A percentile compares a stretch with the other conserved stretches of the same genome.
phyloP scores from a whole-genome alignment of 345 rosid species.

The Salix exigua region DNA sequence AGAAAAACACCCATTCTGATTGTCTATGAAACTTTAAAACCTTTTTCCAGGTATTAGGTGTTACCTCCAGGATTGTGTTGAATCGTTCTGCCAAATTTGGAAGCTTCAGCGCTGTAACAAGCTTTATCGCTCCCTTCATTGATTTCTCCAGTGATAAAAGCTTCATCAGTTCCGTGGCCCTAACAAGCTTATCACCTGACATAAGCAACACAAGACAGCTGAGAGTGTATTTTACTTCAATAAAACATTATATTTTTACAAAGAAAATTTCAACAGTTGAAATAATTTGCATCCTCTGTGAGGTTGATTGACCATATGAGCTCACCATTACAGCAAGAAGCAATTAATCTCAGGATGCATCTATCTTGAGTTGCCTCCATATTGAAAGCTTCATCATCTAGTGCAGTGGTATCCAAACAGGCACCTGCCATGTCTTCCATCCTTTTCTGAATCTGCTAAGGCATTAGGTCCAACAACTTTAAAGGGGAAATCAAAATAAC shows the following conservation, averaged over 20 bases:
- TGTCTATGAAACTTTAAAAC: not conserved
- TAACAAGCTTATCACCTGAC: slow-evolving; percentile 76
- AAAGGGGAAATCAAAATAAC: not conserved
- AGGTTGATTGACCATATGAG: slow-evolving; percentile 3
- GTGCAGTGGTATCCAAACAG: slow-evolving; percentile 51
- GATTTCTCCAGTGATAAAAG: slow-evolving; percentile 74
- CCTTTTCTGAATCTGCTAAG: slow-evolving; percentile 58
- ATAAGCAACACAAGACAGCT: slow-evolving; percentile 2
- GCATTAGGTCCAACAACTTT: not conserved
- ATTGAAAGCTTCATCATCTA: slow-evolving; percentile 80
- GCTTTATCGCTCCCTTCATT: slow-evolving; percentile 83
- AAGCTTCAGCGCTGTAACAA: slow-evolving; percentile 83
- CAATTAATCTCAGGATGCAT: slow-evolving; percentile 83
- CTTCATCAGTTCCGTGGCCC: slow-evolving; percentile 77
- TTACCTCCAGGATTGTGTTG: slow-evolving; percentile 75
- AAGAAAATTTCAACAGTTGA: not conserved
- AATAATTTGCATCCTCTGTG: not conserved
- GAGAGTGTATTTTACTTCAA: not conserved
- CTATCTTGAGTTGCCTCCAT: slow-evolving; percentile 80
- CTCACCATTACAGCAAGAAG: slow-evolving; percentile 91
- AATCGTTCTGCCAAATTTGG: slow-evolving; percentile 87
- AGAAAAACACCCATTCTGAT: not conserved
- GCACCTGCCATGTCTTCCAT: slow-evolving; percentile 50
- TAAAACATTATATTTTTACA: not conserved
- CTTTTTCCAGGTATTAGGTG: not conserved